A percentile compares a stretch with the other conserved stretches of the same genome.
phyloP scores from a whole-genome alignment of 768 basidiomycete genomes.

The Pisolithus tinctorius region DNA sequence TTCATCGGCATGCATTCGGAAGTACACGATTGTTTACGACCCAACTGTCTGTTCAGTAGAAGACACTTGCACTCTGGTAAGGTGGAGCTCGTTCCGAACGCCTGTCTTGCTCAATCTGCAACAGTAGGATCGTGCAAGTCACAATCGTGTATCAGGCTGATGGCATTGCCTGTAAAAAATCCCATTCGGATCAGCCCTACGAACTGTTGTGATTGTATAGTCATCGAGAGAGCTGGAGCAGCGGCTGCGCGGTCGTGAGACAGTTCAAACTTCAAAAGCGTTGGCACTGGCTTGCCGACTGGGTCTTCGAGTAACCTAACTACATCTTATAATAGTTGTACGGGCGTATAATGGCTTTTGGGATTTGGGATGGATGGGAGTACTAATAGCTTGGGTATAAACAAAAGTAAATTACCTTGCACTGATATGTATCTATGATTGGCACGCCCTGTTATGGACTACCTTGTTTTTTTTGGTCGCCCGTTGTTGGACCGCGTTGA shows the following conservation, averaged over 20 bases:
- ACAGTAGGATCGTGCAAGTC: conserved; percentile 41
- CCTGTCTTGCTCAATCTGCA: conserved; percentile 9
- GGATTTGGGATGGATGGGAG: too few species aligned
- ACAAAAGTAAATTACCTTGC: too few species aligned
- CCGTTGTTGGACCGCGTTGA: neutral
- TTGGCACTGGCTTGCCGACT: conserved; percentile 18
- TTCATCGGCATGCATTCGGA: conserved; percentile 68
- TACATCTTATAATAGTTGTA: conserved; percentile 14
- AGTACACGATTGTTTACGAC: conserved; percentile 56
- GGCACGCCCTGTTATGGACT: neutral
- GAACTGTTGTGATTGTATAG: conserved; percentile 29
- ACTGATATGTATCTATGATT: too few species aligned
- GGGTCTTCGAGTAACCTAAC: conserved; percentile 8
- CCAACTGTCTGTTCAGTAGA: conserved; percentile 65
- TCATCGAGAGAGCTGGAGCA: conserved; percentile 1
- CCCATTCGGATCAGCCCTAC: conserved; percentile 64
- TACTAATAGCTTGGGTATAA: too few species aligned
- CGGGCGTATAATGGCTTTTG: neutral
- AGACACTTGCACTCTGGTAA: conserved; percentile 50
- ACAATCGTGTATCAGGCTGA: conserved; percentile 50
- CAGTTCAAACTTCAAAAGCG: neutral
- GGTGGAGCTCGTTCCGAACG: conserved; percentile 26
- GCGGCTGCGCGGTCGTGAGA: conserved; percentile 13
- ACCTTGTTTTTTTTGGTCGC: neutral
- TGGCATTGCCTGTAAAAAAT: conserved; percentile 62